These are phyloP conservation scores for Mycosphaerella sp. DNA, from an alignment of 2,329 filamentous ascomycete genomes.

Conservation along the genomic window DNA sequence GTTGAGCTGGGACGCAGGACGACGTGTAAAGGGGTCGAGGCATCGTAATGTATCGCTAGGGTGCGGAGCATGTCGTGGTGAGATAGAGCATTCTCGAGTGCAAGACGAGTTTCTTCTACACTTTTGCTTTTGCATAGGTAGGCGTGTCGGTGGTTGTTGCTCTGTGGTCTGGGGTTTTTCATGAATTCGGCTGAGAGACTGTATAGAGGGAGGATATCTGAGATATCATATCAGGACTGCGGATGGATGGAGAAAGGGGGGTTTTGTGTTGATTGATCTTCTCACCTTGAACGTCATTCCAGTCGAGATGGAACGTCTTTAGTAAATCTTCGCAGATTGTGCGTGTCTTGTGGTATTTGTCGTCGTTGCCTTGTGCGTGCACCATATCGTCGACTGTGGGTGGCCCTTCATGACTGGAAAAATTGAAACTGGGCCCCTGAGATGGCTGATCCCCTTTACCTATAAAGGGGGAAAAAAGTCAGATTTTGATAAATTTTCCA, in stretches of 20 bases:
- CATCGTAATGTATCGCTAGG: background rate
- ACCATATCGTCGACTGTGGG: background rate
- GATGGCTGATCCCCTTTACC: too few species aligned
- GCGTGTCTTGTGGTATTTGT: background rate
- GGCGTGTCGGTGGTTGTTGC: conserved; percentile 10
- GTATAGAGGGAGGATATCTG: background rate
- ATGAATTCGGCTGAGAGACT: too few species aligned
- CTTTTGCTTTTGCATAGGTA: background rate
- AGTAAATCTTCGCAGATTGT: background rate
- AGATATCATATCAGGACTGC: background rate
- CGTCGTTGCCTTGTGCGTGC: background rate
- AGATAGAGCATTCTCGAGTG: conserved; percentile 6
- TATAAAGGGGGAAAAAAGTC: too few species aligned
- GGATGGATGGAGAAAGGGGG: too few species aligned
- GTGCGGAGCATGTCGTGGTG: conserved; percentile 9
- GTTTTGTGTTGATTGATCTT: too few species aligned
- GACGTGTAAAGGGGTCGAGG: background rate
- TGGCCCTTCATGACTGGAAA: background rate
- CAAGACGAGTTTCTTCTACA: background rate
- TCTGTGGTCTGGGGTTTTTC: conserved; percentile 3
- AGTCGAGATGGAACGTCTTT: too few species aligned
- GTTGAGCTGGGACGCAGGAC: conserved; percentile 2
- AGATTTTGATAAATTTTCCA: too few species aligned
- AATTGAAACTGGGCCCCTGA: too few species aligned
- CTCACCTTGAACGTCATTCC: too few species aligned